These are phyloP conservation scores for Prosopis cineraria DNA, from an alignment of 306 rosid species.

Conservation along the genomic window DNA sequence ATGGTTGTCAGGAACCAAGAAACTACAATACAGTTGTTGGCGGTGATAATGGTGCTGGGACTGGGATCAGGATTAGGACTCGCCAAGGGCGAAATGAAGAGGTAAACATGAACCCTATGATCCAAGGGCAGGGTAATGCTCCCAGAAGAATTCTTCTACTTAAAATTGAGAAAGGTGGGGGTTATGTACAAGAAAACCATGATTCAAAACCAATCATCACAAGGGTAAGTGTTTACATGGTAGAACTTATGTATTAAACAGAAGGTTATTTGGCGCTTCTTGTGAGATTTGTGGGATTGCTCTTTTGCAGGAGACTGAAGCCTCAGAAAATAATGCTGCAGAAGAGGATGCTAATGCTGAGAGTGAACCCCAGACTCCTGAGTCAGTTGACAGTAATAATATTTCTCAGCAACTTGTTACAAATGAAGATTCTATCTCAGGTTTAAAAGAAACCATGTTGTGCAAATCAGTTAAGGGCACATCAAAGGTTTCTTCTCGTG, in stretches of 20 bases:
- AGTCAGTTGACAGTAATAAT: constrained; percentile 36
- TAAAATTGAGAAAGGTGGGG: background rate
- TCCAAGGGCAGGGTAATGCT: constrained; percentile 51
- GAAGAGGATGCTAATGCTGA: constrained; percentile 32
- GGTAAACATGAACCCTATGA: background rate
- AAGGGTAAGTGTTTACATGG: constrained; percentile 53
- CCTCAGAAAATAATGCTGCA: constrained; percentile 37
- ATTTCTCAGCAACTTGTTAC: constrained; percentile 29
- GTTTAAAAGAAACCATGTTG: constrained; percentile 31
- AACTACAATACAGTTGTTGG: constrained; percentile 28
- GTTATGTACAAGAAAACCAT: constrained; percentile 31
- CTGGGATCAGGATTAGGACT: constrained; percentile 48
- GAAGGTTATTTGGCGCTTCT: constrained; percentile 18
- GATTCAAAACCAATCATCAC: constrained; percentile 44
- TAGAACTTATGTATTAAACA: constrained; percentile 19
- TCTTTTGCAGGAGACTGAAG: constrained; percentile 52
- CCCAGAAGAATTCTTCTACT: constrained; percentile 60
- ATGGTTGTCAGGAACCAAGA: constrained; percentile 38
- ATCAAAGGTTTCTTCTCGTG: constrained; percentile 38
- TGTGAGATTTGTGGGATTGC: constrained; percentile 36
- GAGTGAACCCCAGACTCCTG: constrained; percentile 31
- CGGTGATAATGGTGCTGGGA: constrained; percentile 31
- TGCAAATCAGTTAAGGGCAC: constrained; percentile 35
- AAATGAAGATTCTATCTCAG: constrained; percentile 15
- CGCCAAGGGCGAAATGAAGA: constrained; percentile 39